These are phyloP conservation scores for Byssoonygena ceratinophila DNA, from an alignment of 2,329 filamentous ascomycete genomes.

Conservation along the genomic window DNA sequence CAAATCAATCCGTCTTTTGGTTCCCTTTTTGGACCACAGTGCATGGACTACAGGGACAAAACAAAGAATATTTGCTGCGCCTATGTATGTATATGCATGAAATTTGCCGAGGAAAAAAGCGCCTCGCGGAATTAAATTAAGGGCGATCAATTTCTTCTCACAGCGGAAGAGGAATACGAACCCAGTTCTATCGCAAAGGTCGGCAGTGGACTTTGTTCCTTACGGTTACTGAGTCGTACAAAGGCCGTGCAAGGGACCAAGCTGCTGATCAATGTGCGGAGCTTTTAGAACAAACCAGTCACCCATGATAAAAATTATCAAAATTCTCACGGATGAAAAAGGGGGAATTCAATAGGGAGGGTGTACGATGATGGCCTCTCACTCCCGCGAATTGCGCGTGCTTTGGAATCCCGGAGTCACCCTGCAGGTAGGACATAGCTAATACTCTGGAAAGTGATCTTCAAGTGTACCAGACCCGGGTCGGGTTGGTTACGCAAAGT, in stretches of 20 bases:
- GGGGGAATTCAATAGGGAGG: neutral
- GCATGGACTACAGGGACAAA: neutral
- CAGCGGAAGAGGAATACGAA: neutral
- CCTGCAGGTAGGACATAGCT: neutral
- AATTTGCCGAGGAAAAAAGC: neutral
- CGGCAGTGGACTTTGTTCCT: neutral
- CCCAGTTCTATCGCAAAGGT: neutral
- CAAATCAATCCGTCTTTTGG: neutral
- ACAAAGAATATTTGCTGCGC: neutral
- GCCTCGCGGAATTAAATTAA: no score
- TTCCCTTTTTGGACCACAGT: neutral
- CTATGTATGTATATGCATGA: neutral
- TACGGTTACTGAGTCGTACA: neutral
- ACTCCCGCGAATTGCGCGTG: conserved; percentile 4
- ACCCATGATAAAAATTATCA: neutral
- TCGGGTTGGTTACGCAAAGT: conserved; percentile 3
- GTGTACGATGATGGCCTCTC: neutral
- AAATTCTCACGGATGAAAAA: neutral
- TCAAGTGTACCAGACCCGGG: neutral
- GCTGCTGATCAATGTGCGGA: neutral
- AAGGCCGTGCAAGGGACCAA: conserved; percentile 1
- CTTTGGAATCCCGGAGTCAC: neutral
- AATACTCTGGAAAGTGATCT: neutral
- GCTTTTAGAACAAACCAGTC: neutral
- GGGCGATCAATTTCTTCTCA: no score